Evolutionary conservation across 768 basidiomycete species (phyloP), one percentile per base, ranked within the genome.

Genomic region (Fomitopsis serialis): DNA sequence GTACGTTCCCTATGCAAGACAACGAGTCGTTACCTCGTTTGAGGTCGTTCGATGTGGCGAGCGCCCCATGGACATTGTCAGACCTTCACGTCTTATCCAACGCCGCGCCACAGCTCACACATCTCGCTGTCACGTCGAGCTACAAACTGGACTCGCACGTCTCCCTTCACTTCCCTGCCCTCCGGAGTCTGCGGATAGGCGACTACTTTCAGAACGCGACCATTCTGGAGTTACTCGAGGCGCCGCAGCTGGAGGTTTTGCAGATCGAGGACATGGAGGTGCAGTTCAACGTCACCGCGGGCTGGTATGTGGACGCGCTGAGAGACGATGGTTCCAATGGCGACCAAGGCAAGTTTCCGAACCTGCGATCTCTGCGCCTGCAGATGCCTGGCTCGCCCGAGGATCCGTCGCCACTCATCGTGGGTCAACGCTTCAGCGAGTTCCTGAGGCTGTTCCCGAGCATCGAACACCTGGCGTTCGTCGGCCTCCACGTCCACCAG

Each of bases 201-300:
- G 48, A 49, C 35, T 49, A 27, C 23, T 49, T 37, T 19, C 48
- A 49, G 21, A 49, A 49, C 36, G 22, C n/a, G 13, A 40, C 48
- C 5, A 49, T 49, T 22, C 48, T 49, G n/a, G 7, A 29, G 7
- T n/a, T 37, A 23, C 34, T 49, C 32, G 15, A 49, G 32, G 48
- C 48, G 17, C 48, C 48, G 10, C n/a, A 13, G n/a, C 48, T 49
- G 9, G 48, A 49, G 48, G 48, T 37, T 7, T 35, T 49, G 32
- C 48, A 49, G 35, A 49, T 49, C 15, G 48, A 49, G 25, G 48
- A 49, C n/a, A 49, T 49, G 48, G 48, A 49, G 35, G 35, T 49
- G 12, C n/a, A 37, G 21, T 34, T 21, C 25, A 21, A 49, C 23
- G 24, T 19, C 21, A 23, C 36, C n/a, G 48, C 48, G 11, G 36